Evolutionary conservation across 2,329 filamentous ascomycete genomes (phyloP), one percentile per base, ranked within the genome.

Genomic region (Mariannaea elegans): DNA sequence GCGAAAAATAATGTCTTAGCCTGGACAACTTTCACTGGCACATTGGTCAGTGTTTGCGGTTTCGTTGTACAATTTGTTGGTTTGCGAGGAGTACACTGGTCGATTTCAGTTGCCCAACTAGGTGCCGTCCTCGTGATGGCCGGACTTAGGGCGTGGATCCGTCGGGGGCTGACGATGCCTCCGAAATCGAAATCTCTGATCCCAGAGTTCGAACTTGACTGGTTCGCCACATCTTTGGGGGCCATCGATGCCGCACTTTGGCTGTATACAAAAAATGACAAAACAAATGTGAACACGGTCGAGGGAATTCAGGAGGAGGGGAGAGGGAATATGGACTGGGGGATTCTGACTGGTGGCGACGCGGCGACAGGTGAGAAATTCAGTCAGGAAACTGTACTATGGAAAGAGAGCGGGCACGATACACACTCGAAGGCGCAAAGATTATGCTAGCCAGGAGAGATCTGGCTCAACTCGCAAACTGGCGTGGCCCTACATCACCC

Each of bases 51-150:
- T 13, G 14, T 51, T 13, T 29, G 7, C 13, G 73, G 73, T 3
- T 75, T 71, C 44, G 19, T 75, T 9, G 31, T 66, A 1, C 73
- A 75, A 42, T 75, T 76, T 21, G 56, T 69, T 16, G 73, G 72
- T 5, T 44, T 72, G 24, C 63, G 71, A 4, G 65, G 56, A 1
- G 65, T 71, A 64, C 66, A 73, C 45, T 73, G 68, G 67, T 70
- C 71, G 1, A 65, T 57, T 1, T 59, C 70, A 4, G 41, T 73
- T 21, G 58, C 56, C 7, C 71, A 73, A 27, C 69, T 75, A n/a
- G 67, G 23, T 0, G 64, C 62, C 8, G 66, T 61, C 1, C 1
- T 69, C 8, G 12, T 69, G 3, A 75, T 74, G 72, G 64, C 63
- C 9, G 31, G 42, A 13, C 18, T 72, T 5, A 65, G 73, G 31